phyloP scores from a whole-genome alignment of 345 rosid species.

The Ceriops zippeliana region DNA sequence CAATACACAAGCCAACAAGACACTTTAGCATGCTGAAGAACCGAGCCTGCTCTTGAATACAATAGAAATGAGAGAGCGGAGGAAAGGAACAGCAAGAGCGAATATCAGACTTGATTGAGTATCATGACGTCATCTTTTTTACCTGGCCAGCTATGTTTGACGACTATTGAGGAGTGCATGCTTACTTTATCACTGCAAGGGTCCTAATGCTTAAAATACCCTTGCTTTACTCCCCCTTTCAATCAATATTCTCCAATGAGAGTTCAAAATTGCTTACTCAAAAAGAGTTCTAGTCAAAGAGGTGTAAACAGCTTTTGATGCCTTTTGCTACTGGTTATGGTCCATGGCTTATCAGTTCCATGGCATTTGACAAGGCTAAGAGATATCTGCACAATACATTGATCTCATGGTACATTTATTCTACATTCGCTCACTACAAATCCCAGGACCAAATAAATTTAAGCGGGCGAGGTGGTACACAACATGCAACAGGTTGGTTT shows the following conservation, averaged over 20 bases:
- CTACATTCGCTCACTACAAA: background rate
- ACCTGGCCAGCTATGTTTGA: too few relatives aligned
- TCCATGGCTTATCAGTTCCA: background rate
- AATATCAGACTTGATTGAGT: too few relatives aligned
- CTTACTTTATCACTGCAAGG: too few relatives aligned
- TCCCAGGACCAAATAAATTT: constrained; percentile 3
- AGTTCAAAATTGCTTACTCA: too few relatives aligned
- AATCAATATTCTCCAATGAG: too few relatives aligned
- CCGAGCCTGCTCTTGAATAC: background rate
- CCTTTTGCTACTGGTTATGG: background rate
- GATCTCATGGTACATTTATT: constrained; percentile 15
- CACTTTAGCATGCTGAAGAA: background rate
- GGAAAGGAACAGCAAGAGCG: too few relatives aligned
- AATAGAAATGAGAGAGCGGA: too few relatives aligned
- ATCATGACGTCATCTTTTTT: too few relatives aligned
- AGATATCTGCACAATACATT: constrained; percentile 24
- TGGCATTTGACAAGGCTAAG: background rate
- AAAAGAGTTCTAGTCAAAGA: background rate
- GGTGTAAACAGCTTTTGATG: background rate
- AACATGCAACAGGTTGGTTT: background rate
- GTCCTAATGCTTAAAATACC: too few relatives aligned
- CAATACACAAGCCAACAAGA: background rate
- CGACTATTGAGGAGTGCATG: too few relatives aligned
- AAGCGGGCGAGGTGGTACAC: background rate
- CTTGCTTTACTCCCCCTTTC: too few relatives aligned